Evolutionary conservation across 108 stramenopile genomes (phyloP), one percentile per base, ranked within the genome.

Genomic region (Skeletonema marinoi): DNA sequence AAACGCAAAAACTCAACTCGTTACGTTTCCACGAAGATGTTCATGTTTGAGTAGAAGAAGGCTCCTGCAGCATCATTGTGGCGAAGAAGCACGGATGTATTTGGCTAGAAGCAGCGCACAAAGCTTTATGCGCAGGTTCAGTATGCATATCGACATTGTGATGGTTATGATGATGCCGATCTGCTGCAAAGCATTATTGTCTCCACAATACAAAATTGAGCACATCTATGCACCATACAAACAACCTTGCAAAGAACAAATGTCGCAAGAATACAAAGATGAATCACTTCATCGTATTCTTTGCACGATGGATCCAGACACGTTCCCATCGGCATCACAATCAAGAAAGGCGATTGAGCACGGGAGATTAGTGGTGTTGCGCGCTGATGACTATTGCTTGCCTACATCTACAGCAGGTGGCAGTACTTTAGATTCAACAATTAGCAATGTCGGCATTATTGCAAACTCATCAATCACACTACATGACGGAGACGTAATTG

Each of bases 261-360:
- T 32, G 25, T 17, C 21, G 12, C 50, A 51, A 51, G 50, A 19
- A 19, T 6, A 17, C 8, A 36, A 33, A 36, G 62, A 63, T 14
- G 36, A 16, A 10, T 3, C 29, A 38, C n/a, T 63, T 4, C 32
- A 63, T 29, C 62, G 9, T 5, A 36, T 63, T n/a, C 62, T 63
- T 5, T 33, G 62, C 62, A 17, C 33, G 62, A 33, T 63, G 11
- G 62, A 63, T 32, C 62, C 62, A 36, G 36, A 38, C 5, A 21
- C 21, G 6, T 63, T 33, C n/a, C 62, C 62, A 63, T 38, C 62
- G 31, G 36, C 62, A 4, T 63, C 62, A n/a, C 62, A 63, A 36
- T 32, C 62, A 16, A 32, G 62, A 63, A 63, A 36, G 62, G 62
- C 62, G 16, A 63, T 63, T 36, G 6, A 63, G n/a, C 25, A 63